A percentile compares a stretch with the other conserved stretches of the same genome.
Conservation (phyloP, 2,329 filamentous ascomycete genomes). For the Ceratocystis diversiconidia region DNA sequence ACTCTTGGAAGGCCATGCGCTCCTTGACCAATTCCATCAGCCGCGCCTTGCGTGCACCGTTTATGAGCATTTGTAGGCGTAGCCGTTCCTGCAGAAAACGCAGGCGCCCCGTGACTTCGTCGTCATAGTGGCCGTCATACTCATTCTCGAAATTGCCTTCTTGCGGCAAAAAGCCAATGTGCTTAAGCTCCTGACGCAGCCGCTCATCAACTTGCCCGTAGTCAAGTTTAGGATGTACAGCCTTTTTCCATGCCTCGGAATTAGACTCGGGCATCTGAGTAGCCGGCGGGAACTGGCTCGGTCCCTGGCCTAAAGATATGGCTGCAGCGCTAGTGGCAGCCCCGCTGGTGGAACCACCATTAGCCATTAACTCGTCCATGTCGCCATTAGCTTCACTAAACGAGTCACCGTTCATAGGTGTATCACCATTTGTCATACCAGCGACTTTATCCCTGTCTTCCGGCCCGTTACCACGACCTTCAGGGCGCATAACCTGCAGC, state of each 20-base stretch:
- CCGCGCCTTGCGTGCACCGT: conserved; percentile 78
- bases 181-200: conserved; percentile 75
- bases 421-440: conserved; percentile 30
- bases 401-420: conserved; percentile 14
- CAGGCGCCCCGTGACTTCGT: conserved; percentile 81
- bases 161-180: conserved; percentile 71
- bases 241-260: conserved; percentile 64
- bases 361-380: not conserved
- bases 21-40: conserved; percentile 79
- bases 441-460: conserved; percentile 38
- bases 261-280: conserved; percentile 67
- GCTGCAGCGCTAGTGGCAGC: not conserved
- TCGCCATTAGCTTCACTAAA: conserved; percentile 31
- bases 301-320: not conserved
- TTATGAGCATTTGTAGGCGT: conserved; percentile 69
- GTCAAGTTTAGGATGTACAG: conserved; percentile 61
- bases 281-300: conserved; percentile 45
- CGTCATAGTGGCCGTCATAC: conserved; percentile 81
- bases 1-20: conserved; percentile 91
- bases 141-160: conserved; percentile 49
- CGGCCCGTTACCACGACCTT: conserved; percentile 41
- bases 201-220: conserved; percentile 81
- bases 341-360: not conserved
- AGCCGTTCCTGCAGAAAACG: conserved; percentile 73
- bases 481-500: conserved; percentile 66